These are phyloP conservation scores for Plectosphaerella sp. DNA, from an alignment of 2,329 filamentous ascomycete genomes.

Conservation along the genomic window DNA sequence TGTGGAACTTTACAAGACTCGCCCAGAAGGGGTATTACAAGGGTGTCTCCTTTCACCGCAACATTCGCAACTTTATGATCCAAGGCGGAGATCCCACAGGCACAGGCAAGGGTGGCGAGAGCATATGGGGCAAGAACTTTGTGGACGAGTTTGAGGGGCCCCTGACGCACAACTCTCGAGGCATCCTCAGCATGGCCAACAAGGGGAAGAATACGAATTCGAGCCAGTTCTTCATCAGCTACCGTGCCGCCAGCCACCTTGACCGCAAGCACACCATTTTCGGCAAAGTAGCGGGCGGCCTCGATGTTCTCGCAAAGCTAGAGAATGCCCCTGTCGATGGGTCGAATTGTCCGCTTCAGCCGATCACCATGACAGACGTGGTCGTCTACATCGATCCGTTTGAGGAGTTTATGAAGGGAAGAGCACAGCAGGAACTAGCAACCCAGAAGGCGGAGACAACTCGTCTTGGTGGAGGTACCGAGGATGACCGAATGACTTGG, in stretches of 20 bases:
- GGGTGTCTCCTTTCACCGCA: conserved; percentile 81
- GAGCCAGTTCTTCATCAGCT: conserved; percentile 91
- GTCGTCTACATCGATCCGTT: conserved; percentile 92
- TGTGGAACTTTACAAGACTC: conserved; percentile 93
- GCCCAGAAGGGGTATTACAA: conserved; percentile 89
- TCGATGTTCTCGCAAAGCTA: conserved; percentile 67
- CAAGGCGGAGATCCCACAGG: conserved; percentile 94
- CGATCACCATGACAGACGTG: conserved; percentile 77
- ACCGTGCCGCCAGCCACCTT: conserved; percentile 77
- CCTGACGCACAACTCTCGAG: conserved; percentile 74
- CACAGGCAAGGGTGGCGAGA: conserved; percentile 83
- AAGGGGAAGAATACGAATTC: conserved; percentile 98
- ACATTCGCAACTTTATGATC: conserved; percentile 96
- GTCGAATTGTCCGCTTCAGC: conserved; percentile 69
- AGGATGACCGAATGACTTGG: conserved; percentile 91
- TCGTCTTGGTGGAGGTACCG: conserved; percentile 63
- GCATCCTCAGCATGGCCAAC: conserved; percentile 91
- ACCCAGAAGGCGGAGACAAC: conserved; percentile 59
- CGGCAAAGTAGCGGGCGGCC: conserved; percentile 73
- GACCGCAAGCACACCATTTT: conserved; percentile 98
- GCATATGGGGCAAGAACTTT: conserved; percentile 93
- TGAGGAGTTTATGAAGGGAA: conserved; percentile 82
- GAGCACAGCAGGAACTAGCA: conserved; percentile 55
- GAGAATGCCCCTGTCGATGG: conserved; percentile 73
- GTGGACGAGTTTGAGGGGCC: conserved; percentile 90